phyloP scores from a whole-genome alignment of 352 stramenopile species.

The Phytophthora lateralis region DNA sequence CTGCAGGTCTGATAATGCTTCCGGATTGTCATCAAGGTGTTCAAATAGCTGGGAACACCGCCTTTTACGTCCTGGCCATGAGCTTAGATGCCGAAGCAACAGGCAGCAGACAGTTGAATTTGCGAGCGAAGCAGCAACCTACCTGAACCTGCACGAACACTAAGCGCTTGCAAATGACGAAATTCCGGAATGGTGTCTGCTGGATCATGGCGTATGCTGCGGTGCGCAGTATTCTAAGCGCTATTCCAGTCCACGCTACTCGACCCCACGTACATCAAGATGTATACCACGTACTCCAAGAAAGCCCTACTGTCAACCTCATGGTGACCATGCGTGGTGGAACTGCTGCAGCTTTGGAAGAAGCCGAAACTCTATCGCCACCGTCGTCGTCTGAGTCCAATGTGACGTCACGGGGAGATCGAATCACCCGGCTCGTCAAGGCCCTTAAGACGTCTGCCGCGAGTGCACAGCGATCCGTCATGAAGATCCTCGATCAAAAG shows the following conservation, averaged over 20 bases:
- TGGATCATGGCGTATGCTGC: constrained; percentile 3
- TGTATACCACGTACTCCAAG: constrained; percentile 30
- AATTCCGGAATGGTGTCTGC: background rate
- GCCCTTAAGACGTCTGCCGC: constrained; percentile 20
- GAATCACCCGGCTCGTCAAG: constrained; percentile 30
- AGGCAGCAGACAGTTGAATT: background rate
- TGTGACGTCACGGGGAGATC: constrained; percentile 13
- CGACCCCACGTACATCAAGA: constrained; percentile 21
- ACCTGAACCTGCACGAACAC: background rate
- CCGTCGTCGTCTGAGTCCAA: constrained; percentile 1
- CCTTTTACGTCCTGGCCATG: no score
- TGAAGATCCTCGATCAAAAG: constrained; percentile 24
- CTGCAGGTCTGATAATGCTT: no score
- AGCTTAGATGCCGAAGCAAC: no score
- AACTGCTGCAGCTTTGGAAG: constrained; percentile 16
- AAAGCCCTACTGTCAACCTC: constrained; percentile 34
- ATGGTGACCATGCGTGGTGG: constrained; percentile 36
- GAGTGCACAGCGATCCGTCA: constrained; percentile 13
- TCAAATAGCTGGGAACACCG: no score
- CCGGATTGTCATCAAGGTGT: no score
- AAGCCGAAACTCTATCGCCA: constrained; percentile 1
- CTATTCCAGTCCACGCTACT: background rate
- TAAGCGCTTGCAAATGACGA: background rate
- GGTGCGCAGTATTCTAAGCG: background rate
- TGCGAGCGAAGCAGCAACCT: background rate